Evolutionary conservation across 352 stramenopile genomes (phyloP), one percentile per base, ranked within the genome.

Genomic region (Globisporangium viniferum): DNA sequence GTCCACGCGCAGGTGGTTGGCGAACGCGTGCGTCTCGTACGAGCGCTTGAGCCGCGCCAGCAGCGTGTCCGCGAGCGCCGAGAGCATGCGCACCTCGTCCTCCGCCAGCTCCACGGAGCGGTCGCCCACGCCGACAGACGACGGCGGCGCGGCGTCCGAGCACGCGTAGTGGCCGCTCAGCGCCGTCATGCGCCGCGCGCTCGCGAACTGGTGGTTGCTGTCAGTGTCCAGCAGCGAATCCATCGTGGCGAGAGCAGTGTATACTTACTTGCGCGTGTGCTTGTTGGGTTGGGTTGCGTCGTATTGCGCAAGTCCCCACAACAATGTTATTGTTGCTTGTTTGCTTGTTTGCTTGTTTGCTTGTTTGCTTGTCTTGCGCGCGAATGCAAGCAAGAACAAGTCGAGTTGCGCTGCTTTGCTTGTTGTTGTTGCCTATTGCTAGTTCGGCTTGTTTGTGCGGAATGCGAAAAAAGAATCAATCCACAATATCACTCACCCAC

Each of bases 71-170:
- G 77, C 72, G 3, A 88, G 67, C 15, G 72, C 70, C 35, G 67
- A 51, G 59, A 89, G 81, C 44, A 82, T 78, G 18, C 78, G 71
- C 29, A 58, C 67, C 61, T 91, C 84, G 59, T 92, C 82, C 53
- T 74, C 66, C n/a, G 81, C 86, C 39, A 90, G 69, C n/a, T 72
- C 67, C 31, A 72, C 51, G 36, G 22, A 36, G 33, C 57, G 56
- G 46, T 70, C 65, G 29, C 24, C 44, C 33, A 24, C 20, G 18
- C 57, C 41, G 0, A 31, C 39, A 5, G 66, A 71, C 39, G 66
- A 66, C n/a, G 66, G 36, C 39, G 66, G 55, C 20, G 31, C 55
- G 55, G 9, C 51, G 48, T 41, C 59, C 44, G 31, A 39, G 14
- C 31, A 35, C 33, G 46, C 24, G 4, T 53, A 51, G 55, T 9